A percentile compares a stretch with the other conserved stretches of the same genome.
These are phyloP conservation scores for Penicillium alfredii DNA, from an alignment of 495 filamentous ascomycete species.

Conservation along the genomic window DNA sequence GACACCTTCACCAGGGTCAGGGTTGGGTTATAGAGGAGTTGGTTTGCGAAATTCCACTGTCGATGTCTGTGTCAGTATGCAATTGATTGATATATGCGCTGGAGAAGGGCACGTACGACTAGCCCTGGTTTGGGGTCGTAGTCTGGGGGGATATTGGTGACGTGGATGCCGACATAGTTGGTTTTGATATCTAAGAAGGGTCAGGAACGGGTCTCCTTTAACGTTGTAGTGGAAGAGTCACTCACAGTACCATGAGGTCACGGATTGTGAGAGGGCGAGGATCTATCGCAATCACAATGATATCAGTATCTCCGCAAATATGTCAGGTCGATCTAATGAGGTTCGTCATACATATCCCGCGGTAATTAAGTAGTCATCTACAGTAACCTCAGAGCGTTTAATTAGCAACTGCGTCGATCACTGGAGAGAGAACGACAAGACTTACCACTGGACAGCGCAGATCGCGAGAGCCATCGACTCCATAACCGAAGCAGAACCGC, in stretches of 20 bases:
- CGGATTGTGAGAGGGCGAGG: conserved; percentile 17
- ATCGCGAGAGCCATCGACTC: conserved; percentile 38
- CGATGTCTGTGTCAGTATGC: neutral
- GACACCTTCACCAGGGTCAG: conserved; percentile 55
- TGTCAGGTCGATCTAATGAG: neutral
- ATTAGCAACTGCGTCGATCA: conserved; percentile 13
- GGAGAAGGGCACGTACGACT: conserved; percentile 16
- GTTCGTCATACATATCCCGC: conserved; percentile 21
- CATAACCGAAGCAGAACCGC: conserved; percentile 38
- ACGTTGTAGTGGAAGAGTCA: conserved; percentile 1
- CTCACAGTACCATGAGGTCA: conserved; percentile 30
- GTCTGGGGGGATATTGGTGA: conserved; percentile 35
- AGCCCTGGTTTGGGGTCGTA: conserved; percentile 13
- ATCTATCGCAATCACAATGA: conserved; percentile 9
- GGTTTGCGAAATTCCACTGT: conserved; percentile 46
- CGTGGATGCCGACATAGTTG: conserved; percentile 46
- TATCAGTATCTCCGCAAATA: conserved; percentile 1
- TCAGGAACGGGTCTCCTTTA: neutral
- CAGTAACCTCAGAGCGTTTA: neutral
- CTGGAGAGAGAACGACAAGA: neutral
- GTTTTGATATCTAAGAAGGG: conserved; percentile 41
- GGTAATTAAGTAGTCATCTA: conserved; percentile 23
- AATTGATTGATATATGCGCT: no score
- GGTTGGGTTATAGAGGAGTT: conserved; percentile 60
- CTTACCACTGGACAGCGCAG: conserved; percentile 21